Base-by-base conservation (phyloP, 805 yeast species). In the Metschnikowia lachancei region DNA sequence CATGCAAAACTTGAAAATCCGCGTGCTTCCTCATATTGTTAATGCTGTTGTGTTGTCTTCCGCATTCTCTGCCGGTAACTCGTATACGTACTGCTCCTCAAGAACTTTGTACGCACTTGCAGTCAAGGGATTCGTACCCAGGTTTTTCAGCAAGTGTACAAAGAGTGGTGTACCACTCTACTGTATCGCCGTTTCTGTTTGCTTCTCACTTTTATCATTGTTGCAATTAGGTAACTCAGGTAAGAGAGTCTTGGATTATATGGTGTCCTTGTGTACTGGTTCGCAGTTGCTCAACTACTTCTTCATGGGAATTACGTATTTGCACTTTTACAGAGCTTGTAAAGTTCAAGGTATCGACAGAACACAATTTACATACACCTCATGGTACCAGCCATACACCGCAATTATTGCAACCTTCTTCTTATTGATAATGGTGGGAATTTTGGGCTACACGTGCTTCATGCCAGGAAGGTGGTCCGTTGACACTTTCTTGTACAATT, bases 361-460 rank as follows among this genome's bases (percentile, higher is more conserved):
- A 52, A 39, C 44, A 3, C 50, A 64, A 3, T 66, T 75, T 54
- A 67, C 73, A 2, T 75, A 68, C 61, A 65, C 62, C 35, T 57
- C 77, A 6, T 74, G 75, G 74, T 70, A 59, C 56, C 74, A 69
- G 47, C 74, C 74, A n/a, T 69, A 69, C 55, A 62, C 70, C 16
- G 63, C 65, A 26, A 58, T 54, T 32, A 47, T 67, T 42, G 61
- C 70, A 16, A 59, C 64, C 2, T 57, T 57, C 43, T 62, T 67
- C 49, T 53, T 67, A 39, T 59, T 65, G 63, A 16, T 76, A 5
- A 73, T 47, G 61, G 69, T 46, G 74, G 87, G 87, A 59, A 78
- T 55, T 64, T 80, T 62, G 66, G 95, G 95, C 4, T 88, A 85
- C 66, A 67, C 76, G 2, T 86, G 82, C 1, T 87, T 88, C 64